phyloP scores from a whole-genome alignment of 2,329 filamentous ascomycete species.

The Diaporthe humulicola region DNA sequence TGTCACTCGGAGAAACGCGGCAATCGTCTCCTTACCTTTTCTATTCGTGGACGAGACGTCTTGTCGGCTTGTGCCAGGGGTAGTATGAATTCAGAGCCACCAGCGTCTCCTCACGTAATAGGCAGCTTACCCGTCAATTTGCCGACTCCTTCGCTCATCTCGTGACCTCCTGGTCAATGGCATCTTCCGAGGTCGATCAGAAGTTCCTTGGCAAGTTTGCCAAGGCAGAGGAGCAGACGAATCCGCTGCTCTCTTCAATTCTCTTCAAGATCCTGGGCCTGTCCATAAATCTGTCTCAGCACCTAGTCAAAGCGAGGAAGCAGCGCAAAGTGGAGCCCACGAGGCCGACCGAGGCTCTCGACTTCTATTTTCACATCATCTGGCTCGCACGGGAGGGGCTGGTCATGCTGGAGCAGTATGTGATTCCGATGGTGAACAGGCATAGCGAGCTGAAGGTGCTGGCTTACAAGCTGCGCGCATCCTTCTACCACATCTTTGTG shows the following conservation, averaged over 20 bases:
- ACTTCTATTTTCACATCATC: conserved; percentile 89
- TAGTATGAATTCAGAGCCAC: conserved; percentile 20
- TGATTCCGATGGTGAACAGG: conserved; percentile 85
- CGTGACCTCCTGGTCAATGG: conserved; percentile 70
- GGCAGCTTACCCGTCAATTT: conserved; percentile 13
- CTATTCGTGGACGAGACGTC: conserved; percentile 30
- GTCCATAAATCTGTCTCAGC: conserved; percentile 87
- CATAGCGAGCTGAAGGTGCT: conserved; percentile 90
- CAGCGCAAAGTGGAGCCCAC: conserved; percentile 84
- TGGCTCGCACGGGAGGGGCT: conserved; percentile 96
- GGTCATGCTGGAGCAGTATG: conserved; percentile 86
- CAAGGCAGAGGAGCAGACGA: conserved; percentile 81
- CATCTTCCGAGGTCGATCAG: conserved; percentile 96
- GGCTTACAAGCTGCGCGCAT: conserved; percentile 90
- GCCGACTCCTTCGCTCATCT: conserved; percentile 11
- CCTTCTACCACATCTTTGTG: conserved; percentile 96
- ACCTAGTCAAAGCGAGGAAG: conserved; percentile 86
- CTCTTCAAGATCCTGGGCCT: conserved; percentile 93
- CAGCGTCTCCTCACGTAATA: background rate
- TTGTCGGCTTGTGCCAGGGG: conserved; percentile 5
- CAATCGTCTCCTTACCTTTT: conserved; percentile 26
- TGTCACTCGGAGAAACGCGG: conserved; percentile 24
- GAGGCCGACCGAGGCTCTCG: conserved; percentile 82
- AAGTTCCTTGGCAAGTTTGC: conserved; percentile 95
- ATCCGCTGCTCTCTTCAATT: conserved; percentile 83